Evolutionary conservation across 805 yeast genomes (phyloP).

Genomic region (Saccharomycopsis guyanensis): DNA sequence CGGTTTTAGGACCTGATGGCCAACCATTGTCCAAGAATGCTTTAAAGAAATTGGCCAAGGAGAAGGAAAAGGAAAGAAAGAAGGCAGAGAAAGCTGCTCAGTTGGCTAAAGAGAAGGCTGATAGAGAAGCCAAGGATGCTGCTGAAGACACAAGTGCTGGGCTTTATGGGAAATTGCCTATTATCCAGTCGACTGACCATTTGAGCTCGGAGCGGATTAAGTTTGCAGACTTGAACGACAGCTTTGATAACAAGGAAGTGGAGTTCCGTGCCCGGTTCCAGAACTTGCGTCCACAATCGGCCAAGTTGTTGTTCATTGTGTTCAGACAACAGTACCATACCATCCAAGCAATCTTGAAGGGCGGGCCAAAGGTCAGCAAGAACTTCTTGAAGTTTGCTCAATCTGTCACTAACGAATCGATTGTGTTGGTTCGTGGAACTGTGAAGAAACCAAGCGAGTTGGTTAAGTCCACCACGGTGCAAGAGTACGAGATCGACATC

Average conservation of each 20-base stretch:
- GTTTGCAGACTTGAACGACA: constrained; percentile 40
- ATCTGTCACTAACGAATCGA: constrained; percentile 76
- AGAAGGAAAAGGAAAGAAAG: constrained; percentile 84
- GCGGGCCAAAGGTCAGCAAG: constrained; percentile 73
- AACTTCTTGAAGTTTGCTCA: constrained; percentile 97
- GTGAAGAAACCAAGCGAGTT: constrained; percentile 80
- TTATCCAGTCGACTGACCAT: constrained; percentile 69
- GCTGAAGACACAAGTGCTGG: constrained; percentile 83
- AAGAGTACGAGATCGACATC: constrained; percentile 80
- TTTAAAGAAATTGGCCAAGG: constrained; percentile 87
- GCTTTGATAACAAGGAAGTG: constrained; percentile 64
- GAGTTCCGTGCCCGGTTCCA: constrained; percentile 92
- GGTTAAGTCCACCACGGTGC: constrained; percentile 84
- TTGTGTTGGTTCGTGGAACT: constrained; percentile 82
- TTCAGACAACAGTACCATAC: constrained; percentile 83
- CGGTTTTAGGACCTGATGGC: constrained; percentile 56
- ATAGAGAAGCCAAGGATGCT: constrained; percentile 48
- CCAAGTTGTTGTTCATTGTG: constrained; percentile 83
- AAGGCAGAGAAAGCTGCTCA: constrained; percentile 90
- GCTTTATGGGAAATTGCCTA: constrained; percentile 83
- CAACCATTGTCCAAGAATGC: constrained; percentile 90
- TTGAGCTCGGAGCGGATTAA: constrained; percentile 58
- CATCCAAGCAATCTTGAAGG: constrained; percentile 79
- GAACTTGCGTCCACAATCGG: constrained; percentile 91
- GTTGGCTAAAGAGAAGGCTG: constrained; percentile 77